Base-by-base conservation (phyloP, 306 rosid species). In the Sphenostylis stenocarpa region DNA sequence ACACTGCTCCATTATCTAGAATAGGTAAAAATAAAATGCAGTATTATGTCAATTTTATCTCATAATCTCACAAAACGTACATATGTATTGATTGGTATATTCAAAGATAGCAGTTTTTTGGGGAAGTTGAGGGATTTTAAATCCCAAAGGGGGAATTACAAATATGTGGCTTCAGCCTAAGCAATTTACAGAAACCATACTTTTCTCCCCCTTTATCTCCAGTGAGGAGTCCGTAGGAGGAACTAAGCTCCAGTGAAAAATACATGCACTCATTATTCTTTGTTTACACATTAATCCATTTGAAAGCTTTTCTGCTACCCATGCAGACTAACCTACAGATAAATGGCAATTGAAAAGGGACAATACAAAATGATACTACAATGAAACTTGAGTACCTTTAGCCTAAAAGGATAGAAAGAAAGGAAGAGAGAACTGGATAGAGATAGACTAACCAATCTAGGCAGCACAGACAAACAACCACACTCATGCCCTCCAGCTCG, bases 401-500 rank as follows among this genome's bases (percentile, higher is more conserved):
- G 64, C 36, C 24, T 28, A 24, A 70, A 58, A 38, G 31, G 4
- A 53, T 21, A 60, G 44, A 2, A 63, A 23, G 62, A 16, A 63
- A 52, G 20, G 14, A 47, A 6, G 36, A 77, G 45, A 29, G 60
- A 45, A 85, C 72, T 43, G 52, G 26, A 76, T 69, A 31, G 73
- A 76, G 21, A 78, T 69, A 31, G 71, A 76, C 85, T 67, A 83
- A 95, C 99, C 97, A 95, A 82, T 89, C 88, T 87, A 82, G 97
- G 86, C 49, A 95, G 83, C 82, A 88, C 70, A 73, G 96, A 87
- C 88, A 95, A 84, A 88, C 99, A 95, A 83, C 99, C 99, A 77
- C 99, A 95, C 58, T 89, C 97, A 81, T 95, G 98, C 69, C 97
- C 98, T 84, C 87, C 97, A 70, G 97, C 98, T 70, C 94, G 92